Evolutionary conservation across 257 asterid species (phyloP), one percentile per base, ranked within the genome.

Genomic region (Penstemon davidsonii): DNA sequence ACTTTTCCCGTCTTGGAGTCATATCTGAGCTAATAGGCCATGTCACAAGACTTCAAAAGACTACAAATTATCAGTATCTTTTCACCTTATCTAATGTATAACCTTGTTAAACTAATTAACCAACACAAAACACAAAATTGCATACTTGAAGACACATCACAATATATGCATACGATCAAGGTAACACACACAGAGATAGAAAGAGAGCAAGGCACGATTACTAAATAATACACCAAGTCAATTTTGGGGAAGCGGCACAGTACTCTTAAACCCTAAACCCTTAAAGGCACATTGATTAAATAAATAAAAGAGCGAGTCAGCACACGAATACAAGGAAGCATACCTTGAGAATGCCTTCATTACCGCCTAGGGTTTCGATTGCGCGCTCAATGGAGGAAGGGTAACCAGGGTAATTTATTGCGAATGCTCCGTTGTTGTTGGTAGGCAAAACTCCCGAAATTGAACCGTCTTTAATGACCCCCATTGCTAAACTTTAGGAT

Each of bases 321-420:
- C 33, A 25, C 33, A 2, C 33, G 33, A 25, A 25, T 25, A 15
- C 18, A 18, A 64, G 15, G 37, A 45, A 9, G n/a, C 44, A 69
- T 62, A 92, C 96, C 97, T 88, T 90, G 66, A 78, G 79, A 80
- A 93, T 84, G 63, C 79, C 83, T 62, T 85, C 75, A 37, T 60
- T 54, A 60, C 99, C 99, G 4, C 97, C 99, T 9, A 93, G 87
- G 71, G 96, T 86, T 79, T 93, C 91, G 36, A 91, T 74, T 13
- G 97, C 99, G 0, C 96, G 94, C 66, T 79, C 82, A 3, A 75
- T 73, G 8, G 98, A 90, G 70, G 97, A 86, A 80, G 99, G 89
- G 62, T 93, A 93, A 62, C 94, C 99, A 5, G 99, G 99, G 75
- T 90, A 90, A 80, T 88, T 83, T 73, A 90, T 88, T 37, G 82